Evolutionary conservation across 2,329 filamentous ascomycete genomes (phyloP).

Genomic region (Triangularia verruculosa): DNA sequence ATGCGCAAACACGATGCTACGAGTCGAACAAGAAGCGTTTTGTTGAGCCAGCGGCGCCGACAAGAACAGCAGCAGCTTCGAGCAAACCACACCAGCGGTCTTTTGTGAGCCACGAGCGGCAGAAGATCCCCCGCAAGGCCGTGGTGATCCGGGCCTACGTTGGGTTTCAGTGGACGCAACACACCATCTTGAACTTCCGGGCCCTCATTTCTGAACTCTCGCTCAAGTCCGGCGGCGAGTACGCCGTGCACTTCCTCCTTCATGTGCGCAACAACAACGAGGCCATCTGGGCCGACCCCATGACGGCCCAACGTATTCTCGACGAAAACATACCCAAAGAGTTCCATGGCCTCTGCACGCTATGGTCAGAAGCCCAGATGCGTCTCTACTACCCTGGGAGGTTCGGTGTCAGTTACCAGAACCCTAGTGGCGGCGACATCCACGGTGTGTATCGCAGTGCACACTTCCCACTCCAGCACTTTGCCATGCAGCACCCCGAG

Average conservation of each 20-base stretch:
- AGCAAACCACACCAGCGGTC: background rate
- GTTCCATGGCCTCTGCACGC: slow-evolving; percentile 74
- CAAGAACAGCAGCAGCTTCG: slow-evolving; percentile 8
- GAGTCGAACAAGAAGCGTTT: slow-evolving; percentile 63
- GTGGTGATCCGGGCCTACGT: slow-evolving; percentile 78
- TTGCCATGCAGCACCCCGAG: slow-evolving; percentile 60
- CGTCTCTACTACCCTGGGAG: slow-evolving; percentile 68
- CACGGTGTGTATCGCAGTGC: slow-evolving; percentile 68
- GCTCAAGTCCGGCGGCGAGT: slow-evolving; percentile 76
- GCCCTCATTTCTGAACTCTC: slow-evolving; percentile 77
- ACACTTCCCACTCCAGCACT: slow-evolving; percentile 62
- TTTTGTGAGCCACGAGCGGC: slow-evolving; percentile 15
- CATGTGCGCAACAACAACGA: slow-evolving; percentile 78
- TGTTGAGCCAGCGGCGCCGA: slow-evolving; percentile 35
- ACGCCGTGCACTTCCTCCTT: slow-evolving; percentile 76
- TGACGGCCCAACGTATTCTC: slow-evolving; percentile 69
- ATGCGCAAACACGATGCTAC: slow-evolving; percentile 52
- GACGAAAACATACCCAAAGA: slow-evolving; percentile 65
- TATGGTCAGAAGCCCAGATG: slow-evolving; percentile 88
- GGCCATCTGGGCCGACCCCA: slow-evolving; percentile 78
- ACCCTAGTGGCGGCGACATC: slow-evolving; percentile 55
- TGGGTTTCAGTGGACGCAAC: slow-evolving; percentile 73
- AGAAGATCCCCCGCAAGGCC: slow-evolving; percentile 61
- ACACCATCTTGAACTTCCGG: slow-evolving; percentile 76
- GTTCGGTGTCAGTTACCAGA: slow-evolving; percentile 66